These are phyloP conservation scores for Wilcoxina mikolae DNA, from an alignment of 495 filamentous ascomycete species.

Conservation along the genomic window DNA sequence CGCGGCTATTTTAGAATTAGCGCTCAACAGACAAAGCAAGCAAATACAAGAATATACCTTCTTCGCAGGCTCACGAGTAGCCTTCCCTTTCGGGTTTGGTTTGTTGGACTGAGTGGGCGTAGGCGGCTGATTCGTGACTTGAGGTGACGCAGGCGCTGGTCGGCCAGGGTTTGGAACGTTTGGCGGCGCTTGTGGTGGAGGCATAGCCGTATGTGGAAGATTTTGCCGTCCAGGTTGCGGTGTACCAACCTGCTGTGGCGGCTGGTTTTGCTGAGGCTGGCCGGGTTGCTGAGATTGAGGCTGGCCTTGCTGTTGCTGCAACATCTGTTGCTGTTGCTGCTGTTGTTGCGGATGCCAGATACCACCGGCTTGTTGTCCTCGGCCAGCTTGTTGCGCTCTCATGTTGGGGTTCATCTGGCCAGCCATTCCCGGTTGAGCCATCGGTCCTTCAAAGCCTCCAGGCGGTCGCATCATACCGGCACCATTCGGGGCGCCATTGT, in stretches of 20 bases:
- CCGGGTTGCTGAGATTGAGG: conserved; percentile 44
- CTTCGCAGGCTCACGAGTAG: conserved; percentile 46
- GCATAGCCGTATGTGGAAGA: conserved; percentile 47
- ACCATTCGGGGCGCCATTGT: conserved; percentile 47
- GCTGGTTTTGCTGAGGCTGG: conserved; percentile 42
- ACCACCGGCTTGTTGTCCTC: conserved; percentile 21
- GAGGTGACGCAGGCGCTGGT: conserved; percentile 62
- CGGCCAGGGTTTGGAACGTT: conserved; percentile 43
- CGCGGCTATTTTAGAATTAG: conserved; percentile 55
- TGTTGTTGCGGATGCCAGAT: conserved; percentile 17
- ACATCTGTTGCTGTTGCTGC: conserved; percentile 28
- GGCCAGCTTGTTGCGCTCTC: conserved; percentile 32
- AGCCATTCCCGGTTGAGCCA: conserved; percentile 43
- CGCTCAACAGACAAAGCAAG: conserved; percentile 30
- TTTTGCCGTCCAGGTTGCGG: conserved; percentile 44
- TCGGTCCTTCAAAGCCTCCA: conserved; percentile 51
- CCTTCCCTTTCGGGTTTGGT: conserved; percentile 61
- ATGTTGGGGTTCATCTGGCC: conserved; percentile 27
- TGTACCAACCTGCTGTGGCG: conserved; percentile 52
- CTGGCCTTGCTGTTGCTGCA: conserved; percentile 25
- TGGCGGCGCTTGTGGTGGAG: conserved; percentile 71
- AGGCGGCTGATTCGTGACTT: conserved; percentile 61
- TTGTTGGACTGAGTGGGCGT: conserved; percentile 72
- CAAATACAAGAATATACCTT: conserved; percentile 51
- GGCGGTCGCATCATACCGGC: conserved; percentile 50